phyloP scores from a whole-genome alignment of 2,329 filamentous ascomycete species.

The Epichloe aotearoae region DNA sequence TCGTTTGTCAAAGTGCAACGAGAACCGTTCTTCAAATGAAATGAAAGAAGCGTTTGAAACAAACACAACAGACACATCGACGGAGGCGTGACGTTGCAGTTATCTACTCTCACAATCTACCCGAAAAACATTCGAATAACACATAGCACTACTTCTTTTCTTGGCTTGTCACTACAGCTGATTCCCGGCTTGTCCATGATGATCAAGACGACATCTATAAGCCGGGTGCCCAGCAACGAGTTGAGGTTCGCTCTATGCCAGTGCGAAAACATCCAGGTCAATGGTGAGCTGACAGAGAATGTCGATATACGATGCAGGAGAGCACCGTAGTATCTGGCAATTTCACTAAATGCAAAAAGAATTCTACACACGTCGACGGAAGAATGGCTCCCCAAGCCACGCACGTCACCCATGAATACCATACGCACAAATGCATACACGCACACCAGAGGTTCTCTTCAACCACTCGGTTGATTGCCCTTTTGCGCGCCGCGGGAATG shows the following conservation, averaged over 20 bases:
- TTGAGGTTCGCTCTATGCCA: constrained; percentile 36
- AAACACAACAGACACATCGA: not conserved
- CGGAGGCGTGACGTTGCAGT: not conserved
- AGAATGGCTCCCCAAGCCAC: not conserved
- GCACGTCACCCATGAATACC: not conserved
- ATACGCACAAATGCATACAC: no score
- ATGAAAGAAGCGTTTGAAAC: no score
- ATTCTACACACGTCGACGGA: not conserved
- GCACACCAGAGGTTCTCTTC: no score
- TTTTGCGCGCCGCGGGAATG: not conserved
- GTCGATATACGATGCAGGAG: constrained; percentile 29
- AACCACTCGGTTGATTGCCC: not conserved
- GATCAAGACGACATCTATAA: constrained; percentile 42
- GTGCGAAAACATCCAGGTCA: constrained; percentile 41
- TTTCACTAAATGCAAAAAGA: not conserved
- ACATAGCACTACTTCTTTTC: not conserved
- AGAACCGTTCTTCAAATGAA: no score
- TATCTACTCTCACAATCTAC: not conserved
- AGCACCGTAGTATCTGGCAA: constrained; percentile 24
- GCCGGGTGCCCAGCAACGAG: constrained; percentile 44
- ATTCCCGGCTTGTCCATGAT: constrained; percentile 41
- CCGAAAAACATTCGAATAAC: not conserved
- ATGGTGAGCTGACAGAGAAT: constrained; percentile 31
- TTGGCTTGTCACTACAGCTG: constrained; percentile 42
- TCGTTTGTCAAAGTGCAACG: no score